phyloP scores from a whole-genome alignment of 495 filamentous ascomycete genomes.

The Aspergillus funiculosus region DNA sequence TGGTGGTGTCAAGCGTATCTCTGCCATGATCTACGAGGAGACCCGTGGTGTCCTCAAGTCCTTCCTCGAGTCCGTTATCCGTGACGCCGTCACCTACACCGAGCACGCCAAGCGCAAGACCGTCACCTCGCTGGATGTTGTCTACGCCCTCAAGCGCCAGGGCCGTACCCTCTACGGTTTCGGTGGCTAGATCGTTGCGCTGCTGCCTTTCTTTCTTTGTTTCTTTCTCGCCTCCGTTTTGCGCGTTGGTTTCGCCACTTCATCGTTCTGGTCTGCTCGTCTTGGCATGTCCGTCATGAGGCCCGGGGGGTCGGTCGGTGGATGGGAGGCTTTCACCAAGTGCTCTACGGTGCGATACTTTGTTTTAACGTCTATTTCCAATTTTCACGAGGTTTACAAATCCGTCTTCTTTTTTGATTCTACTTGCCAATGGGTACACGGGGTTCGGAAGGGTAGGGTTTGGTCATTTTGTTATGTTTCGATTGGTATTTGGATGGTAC shows the following conservation, averaged over 20 bases:
- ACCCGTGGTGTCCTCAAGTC: slow-evolving; percentile 63
- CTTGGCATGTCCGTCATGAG: no score
- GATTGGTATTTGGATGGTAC: not conserved
- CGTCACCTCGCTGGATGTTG: slow-evolving; percentile 89
- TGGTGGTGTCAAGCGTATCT: slow-evolving; percentile 63
- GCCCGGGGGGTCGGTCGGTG: no score
- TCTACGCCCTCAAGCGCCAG: slow-evolving; percentile 93
- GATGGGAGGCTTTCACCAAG: no score
- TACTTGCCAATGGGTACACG: slow-evolving; percentile 20
- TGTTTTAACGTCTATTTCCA: no score
- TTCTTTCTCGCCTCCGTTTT: slow-evolving; percentile 4
- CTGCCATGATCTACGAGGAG: slow-evolving; percentile 66
- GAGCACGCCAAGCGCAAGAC: slow-evolving; percentile 98
- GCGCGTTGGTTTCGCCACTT: no score
- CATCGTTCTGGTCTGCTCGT: no score
- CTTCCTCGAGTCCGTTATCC: slow-evolving; percentile 64
- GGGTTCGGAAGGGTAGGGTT: slow-evolving; percentile 26
- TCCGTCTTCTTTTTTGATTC: slow-evolving; percentile 10
- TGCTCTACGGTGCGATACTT: no score
- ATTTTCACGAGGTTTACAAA: no score
- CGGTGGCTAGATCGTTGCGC: slow-evolving; percentile 71
- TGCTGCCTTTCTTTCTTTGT: not conserved
- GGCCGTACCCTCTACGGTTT: slow-evolving; percentile 97
- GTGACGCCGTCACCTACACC: slow-evolving; percentile 96
- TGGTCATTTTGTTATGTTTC: slow-evolving; percentile 16